Percentiles rank a stretch among this genome's conserved stretches.
Conservation (phyloP, 805 yeast species). For the Candida loeiensis region DNA sequence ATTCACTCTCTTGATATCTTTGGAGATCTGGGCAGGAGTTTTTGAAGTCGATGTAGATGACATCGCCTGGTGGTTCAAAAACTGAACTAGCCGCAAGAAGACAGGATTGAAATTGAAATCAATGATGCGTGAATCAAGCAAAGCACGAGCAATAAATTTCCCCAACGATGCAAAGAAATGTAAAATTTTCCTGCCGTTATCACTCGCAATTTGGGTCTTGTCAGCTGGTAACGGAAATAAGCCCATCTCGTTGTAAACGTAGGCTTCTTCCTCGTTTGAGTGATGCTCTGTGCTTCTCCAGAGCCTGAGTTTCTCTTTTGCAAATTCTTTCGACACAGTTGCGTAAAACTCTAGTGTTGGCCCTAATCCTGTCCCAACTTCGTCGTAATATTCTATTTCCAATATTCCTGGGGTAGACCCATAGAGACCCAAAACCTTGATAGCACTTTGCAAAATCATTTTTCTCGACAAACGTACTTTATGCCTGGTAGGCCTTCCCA, state of each 20-base stretch:
- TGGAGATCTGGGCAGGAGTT: slow-evolving; percentile 2
- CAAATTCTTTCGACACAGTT: slow-evolving; percentile 70
- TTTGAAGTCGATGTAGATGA: not conserved
- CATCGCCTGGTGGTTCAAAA: slow-evolving; percentile 18
- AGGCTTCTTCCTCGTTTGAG: slow-evolving; percentile 21
- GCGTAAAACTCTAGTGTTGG: slow-evolving; percentile 95
- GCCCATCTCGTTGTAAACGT: slow-evolving; percentile 46
- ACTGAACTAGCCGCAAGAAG: slow-evolving; percentile 60
- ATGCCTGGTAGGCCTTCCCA: slow-evolving; percentile 76
- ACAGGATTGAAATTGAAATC: slow-evolving; percentile 74
- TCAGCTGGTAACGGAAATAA: slow-evolving; percentile 71
- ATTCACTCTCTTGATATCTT: slow-evolving; percentile 20
- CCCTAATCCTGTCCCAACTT: slow-evolving; percentile 94
- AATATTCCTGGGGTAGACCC: slow-evolving; percentile 77
- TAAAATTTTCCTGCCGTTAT: slow-evolving; percentile 40
- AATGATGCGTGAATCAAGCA: slow-evolving; percentile 81
- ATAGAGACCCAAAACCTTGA: slow-evolving; percentile 70
- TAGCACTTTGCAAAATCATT: slow-evolving; percentile 68
- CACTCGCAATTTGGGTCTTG: slow-evolving; percentile 18
- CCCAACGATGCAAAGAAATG: slow-evolving; percentile 68
- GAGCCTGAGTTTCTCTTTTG: slow-evolving; percentile 50
- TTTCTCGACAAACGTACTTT: slow-evolving; percentile 75
- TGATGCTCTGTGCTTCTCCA: slow-evolving; percentile 53
- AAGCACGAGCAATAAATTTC: slow-evolving; percentile 77
- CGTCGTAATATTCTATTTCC: slow-evolving; percentile 85